These are phyloP conservation scores for Saturnispora besseyi DNA, from an alignment of 805 yeast species.

Conservation along the genomic window DNA sequence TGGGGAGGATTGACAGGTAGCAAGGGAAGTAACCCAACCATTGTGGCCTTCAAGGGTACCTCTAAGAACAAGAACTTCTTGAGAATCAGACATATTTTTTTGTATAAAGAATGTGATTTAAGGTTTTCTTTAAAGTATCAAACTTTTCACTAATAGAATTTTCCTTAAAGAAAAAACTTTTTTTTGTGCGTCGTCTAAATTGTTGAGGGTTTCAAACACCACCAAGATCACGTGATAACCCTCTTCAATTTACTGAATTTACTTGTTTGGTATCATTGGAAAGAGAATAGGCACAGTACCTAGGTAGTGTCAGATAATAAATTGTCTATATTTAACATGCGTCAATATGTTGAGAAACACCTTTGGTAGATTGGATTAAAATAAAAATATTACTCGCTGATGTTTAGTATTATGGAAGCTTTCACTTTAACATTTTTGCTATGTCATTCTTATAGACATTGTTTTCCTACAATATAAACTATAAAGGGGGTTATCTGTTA, in stretches of 20 bases:
- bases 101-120: neutral
- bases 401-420: too few relatives aligned
- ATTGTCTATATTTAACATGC: too few relatives aligned
- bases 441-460: too few relatives aligned
- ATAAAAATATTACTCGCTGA: too few relatives aligned
- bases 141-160: neutral
- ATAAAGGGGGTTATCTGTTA: too few relatives aligned
- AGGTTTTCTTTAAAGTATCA: neutral
- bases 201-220: neutral
- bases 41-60: slow-evolving; percentile 96
- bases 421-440: too few relatives aligned
- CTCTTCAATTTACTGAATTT: neutral
- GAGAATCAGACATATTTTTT: slow-evolving; percentile 50
- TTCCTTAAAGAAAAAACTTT: neutral
- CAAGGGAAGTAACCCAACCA: slow-evolving; percentile 97
- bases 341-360: too few relatives aligned
- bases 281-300: neutral
- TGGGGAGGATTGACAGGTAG: slow-evolving; percentile 97
- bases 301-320: too few relatives aligned
- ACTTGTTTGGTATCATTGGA: neutral
- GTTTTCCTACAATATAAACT: too few relatives aligned
- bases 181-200: slow-evolving; percentile 3
- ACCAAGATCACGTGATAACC: neutral
- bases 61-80: slow-evolving; percentile 98
- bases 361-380: too few relatives aligned